Evolutionary conservation across 2,329 filamentous ascomycete genomes (phyloP).

Genomic region (Ophiostoma pallidulum): DNA sequence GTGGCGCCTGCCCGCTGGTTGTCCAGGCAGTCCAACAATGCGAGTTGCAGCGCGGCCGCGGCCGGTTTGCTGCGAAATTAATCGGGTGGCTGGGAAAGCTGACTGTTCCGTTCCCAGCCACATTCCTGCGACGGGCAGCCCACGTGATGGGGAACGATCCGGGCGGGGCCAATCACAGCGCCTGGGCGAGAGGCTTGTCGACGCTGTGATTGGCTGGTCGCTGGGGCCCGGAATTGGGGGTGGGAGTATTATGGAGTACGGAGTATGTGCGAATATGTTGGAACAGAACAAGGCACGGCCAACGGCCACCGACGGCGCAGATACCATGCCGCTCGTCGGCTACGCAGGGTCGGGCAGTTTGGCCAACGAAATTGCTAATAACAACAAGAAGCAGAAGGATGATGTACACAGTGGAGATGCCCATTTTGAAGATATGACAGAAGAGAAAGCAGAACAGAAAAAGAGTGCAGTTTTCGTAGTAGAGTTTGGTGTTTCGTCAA

Average conservation of each 20-base stretch:
- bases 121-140: background rate
- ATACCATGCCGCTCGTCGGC: too few relatives aligned
- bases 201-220: too few relatives aligned
- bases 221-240: too few relatives aligned
- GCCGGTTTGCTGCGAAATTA: conserved; percentile 18
- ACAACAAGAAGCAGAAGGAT: background rate
- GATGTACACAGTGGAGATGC: conserved; percentile 15
- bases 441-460: background rate
- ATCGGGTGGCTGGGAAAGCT: conserved; percentile 18
- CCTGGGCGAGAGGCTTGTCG: too few relatives aligned
- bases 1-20: conserved; percentile 3
- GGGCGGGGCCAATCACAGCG: too few relatives aligned
- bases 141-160: too few relatives aligned
- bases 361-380: too few relatives aligned
- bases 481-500: background rate
- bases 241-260: too few relatives aligned
- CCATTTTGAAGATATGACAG: conserved; percentile 3
- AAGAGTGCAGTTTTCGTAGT: conserved; percentile 3
- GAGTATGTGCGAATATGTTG: too few relatives aligned
- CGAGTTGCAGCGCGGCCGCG: background rate
- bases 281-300: background rate
- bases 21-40: conserved; percentile 12
- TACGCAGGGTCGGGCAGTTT: too few relatives aligned
- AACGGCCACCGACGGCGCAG: too few relatives aligned
- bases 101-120: conserved; percentile 9